Percentiles rank a stretch among this genome's conserved stretches.
Evolutionary conservation across 345 rosid species (phyloP).

Genomic region (Diplotaxis tenuifolia): DNA sequence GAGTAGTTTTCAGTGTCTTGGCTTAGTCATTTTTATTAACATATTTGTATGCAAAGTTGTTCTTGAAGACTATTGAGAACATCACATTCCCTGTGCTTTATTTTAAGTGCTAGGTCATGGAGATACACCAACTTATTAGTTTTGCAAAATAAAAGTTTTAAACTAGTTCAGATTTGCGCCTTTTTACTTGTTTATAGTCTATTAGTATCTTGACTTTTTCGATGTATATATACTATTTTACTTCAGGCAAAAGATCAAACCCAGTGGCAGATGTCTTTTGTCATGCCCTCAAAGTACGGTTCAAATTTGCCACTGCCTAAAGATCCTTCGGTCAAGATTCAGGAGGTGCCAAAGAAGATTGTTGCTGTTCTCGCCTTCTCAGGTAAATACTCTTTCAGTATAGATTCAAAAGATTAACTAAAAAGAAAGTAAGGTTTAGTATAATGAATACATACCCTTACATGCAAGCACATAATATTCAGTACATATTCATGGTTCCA

Average conservation of each 20-base stretch:
- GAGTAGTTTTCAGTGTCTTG: not conserved
- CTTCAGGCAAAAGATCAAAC: conserved; percentile 53
- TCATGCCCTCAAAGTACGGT: conserved; percentile 87
- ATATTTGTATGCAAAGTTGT: not conserved
- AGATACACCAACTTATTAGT: not conserved
- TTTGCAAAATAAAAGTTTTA: not conserved
- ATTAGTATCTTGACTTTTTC: not conserved
- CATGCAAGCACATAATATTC: not conserved
- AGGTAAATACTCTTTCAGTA: conserved; percentile 44
- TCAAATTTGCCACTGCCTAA: conserved; percentile 68
- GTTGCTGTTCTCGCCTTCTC: conserved; percentile 83
- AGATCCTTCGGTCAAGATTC: conserved; percentile 70
- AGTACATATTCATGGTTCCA: not conserved
- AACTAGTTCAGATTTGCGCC: not conserved
- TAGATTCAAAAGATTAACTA: not conserved
- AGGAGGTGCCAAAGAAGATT: conserved; percentile 62
- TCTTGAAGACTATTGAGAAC: not conserved
- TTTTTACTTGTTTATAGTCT: not conserved
- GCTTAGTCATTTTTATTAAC: not conserved
- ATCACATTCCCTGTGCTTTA: not conserved
- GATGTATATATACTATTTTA: not conserved
- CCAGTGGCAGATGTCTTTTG: conserved; percentile 92
- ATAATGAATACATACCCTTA: not conserved
- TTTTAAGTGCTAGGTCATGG: not conserved
- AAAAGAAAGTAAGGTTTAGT: not conserved